phyloP scores from a whole-genome alignment of 2,329 filamentous ascomycete species.

The Chalara sp. region DNA sequence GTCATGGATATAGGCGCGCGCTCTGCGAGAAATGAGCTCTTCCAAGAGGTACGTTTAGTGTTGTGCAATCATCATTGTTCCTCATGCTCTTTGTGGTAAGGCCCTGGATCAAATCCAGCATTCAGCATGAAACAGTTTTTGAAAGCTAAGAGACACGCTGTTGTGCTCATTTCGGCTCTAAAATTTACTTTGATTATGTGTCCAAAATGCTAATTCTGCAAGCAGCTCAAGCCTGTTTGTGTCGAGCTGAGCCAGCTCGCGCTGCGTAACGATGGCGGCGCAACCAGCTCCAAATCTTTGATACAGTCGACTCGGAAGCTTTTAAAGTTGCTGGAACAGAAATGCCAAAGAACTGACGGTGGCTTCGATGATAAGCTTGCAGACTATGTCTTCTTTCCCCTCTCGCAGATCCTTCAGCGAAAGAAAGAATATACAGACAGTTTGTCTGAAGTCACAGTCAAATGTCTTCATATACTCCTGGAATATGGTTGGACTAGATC shows the following conservation, averaged over 20 bases:
- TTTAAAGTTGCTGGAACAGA: slow-evolving; percentile 35
- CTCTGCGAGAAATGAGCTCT: slow-evolving; percentile 26
- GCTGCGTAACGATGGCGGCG: slow-evolving; percentile 39
- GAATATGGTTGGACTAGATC: slow-evolving; percentile 70
- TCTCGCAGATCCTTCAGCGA: slow-evolving; percentile 78
- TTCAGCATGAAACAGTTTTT: no score
- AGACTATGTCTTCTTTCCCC: slow-evolving; percentile 91
- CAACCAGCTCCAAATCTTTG: slow-evolving; percentile 37
- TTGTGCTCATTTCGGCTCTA: no score
- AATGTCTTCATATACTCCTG: slow-evolving; percentile 69
- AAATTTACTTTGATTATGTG: no score
- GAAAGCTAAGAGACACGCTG: no score
- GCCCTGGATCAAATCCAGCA: no score
- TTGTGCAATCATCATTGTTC: neutral
- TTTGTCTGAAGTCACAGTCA: slow-evolving; percentile 68
- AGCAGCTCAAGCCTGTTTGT: slow-evolving; percentile 56
- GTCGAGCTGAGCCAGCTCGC: slow-evolving; percentile 52
- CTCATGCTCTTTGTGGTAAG: no score
- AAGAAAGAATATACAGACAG: slow-evolving; percentile 65
- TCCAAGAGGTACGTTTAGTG: slow-evolving; percentile 20
- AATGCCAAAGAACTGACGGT: slow-evolving; percentile 36
- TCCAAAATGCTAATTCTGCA: slow-evolving; percentile 6
- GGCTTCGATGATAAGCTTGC: slow-evolving; percentile 74
- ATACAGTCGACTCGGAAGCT: slow-evolving; percentile 39
- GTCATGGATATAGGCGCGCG: slow-evolving; percentile 21